Base-by-base conservation (phyloP, 306 rosid species). In the Castanea mollissima region DNA sequence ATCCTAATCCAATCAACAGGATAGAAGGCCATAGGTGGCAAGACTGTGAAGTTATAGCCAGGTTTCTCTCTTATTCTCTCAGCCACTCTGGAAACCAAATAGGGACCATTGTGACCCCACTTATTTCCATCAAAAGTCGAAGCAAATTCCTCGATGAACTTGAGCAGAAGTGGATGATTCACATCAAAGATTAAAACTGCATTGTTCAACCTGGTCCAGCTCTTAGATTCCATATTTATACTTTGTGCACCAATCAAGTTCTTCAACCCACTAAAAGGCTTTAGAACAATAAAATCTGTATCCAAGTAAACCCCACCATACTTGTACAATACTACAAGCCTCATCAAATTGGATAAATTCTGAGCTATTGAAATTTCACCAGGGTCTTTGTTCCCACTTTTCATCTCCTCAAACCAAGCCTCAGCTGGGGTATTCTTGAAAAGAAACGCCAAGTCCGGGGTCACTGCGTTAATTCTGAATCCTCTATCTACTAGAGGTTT, bases 41-140 rank as follows among this genome's bases (percentile, higher is more conserved):
- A 74, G 4, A 89, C 62, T 3, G 87, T 87, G 25, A 91, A 81
- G 70, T 89, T 84, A 25, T 74, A 77, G 20, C 69, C 89, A 16
- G 82, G 81, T 7, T 55, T 68, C 12, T 74, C 63, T 59, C 76
- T 76, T 6, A 83, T 62, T 65, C 84, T 90, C 78, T 55, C 56
- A 34, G 87, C 90, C 56, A 92, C 97, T 79, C 96, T 89, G 1
- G 99, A 87, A 63, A 95, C 96, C 74, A 95, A 60, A 82, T 90
- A 91, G 2, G 99, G 98, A 72, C 97, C 99, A 74, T 93, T 95
- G 52, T 89, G 81, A 19, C 96, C 99, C 98, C 96, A 91, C 74
- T 52, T 87, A 60, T 79, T 92, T 6, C 98, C 99, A 83, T 93
- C 86, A 82, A 91, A 95, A 77, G 88, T 88, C 20, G 64, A 72